phyloP scores from a whole-genome alignment of 2,329 filamentous ascomycete genomes.

The Pestalotiopsis fici region DNA sequence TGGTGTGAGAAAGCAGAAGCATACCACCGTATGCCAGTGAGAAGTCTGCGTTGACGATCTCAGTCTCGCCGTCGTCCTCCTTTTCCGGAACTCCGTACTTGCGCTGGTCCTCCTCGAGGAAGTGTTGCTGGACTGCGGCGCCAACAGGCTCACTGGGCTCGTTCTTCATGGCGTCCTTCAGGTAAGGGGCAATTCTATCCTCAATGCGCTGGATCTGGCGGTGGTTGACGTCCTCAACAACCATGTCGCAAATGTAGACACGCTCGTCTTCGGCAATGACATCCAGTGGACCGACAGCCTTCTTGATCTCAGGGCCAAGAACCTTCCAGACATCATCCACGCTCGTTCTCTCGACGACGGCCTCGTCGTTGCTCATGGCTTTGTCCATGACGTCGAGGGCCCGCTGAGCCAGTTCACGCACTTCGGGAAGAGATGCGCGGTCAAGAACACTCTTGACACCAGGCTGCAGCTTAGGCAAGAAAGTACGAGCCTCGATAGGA shows the following conservation, averaged over 20 bases:
- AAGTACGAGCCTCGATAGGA: slow-evolving; percentile 88
- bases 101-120: slow-evolving; percentile 80
- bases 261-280: slow-evolving; percentile 67
- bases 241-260: slow-evolving; percentile 78
- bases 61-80: slow-evolving; percentile 87
- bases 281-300: slow-evolving; percentile 61
- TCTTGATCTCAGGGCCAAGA: slow-evolving; percentile 75
- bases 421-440: slow-evolving; percentile 89
- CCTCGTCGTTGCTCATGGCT: slow-evolving; percentile 78
- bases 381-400: slow-evolving; percentile 87
- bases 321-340: slow-evolving; percentile 74
- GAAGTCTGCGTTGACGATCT: slow-evolving; percentile 98
- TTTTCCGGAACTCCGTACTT: slow-evolving; percentile 83
- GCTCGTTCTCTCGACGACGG: slow-evolving; percentile 65
- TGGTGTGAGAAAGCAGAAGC: slow-evolving; percentile 94
- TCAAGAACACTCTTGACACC: slow-evolving; percentile 89
- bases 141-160: slow-evolving; percentile 65
- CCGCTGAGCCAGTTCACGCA: slow-evolving; percentile 83
- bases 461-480: slow-evolving; percentile 90
- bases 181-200: slow-evolving; percentile 70
- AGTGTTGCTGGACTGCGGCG: slow-evolving; percentile 74
- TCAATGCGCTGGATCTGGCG: slow-evolving; percentile 76
- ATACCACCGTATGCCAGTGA: slow-evolving; percentile 97
- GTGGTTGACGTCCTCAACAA: slow-evolving; percentile 84
- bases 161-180: slow-evolving; percentile 68